Percentiles rank a stretch among this genome's conserved stretches.
phyloP scores from a whole-genome alignment of 371 early-diverging fungal species.

The Mortierella sp. region DNA sequence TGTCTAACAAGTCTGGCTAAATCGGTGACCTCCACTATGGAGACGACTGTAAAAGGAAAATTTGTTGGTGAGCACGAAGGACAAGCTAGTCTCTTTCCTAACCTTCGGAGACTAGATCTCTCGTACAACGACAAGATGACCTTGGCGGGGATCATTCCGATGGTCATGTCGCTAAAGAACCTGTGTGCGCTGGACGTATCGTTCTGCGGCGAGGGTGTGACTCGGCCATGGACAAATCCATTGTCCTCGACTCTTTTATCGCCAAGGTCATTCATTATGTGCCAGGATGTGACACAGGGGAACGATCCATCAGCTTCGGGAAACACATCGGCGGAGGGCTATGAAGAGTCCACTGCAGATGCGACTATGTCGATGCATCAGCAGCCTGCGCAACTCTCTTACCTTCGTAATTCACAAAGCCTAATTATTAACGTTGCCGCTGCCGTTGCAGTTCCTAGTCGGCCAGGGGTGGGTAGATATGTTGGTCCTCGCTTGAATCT shows the following conservation, averaged over 20 bases:
- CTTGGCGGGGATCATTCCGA: slow-evolving; percentile 35
- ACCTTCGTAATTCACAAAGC: slow-evolving; percentile 1
- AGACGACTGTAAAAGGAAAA: slow-evolving; percentile 22
- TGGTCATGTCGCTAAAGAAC: slow-evolving; percentile 40
- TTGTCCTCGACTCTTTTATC: background rate
- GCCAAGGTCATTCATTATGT: slow-evolving; percentile 14
- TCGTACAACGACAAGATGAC: slow-evolving; percentile 49
- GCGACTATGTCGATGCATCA: background rate
- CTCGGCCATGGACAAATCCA: slow-evolving; percentile 25
- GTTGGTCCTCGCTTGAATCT: slow-evolving; percentile 29
- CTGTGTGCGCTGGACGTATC: slow-evolving; percentile 49
- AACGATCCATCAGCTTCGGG: background rate
- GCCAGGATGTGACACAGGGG: background rate
- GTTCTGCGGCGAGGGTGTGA: slow-evolving; percentile 48
- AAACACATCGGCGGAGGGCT: too few species aligned
- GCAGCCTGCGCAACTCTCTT: background rate
- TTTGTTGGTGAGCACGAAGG: slow-evolving; percentile 6
- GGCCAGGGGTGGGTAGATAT: slow-evolving; percentile 30
- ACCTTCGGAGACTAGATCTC: slow-evolving; percentile 38
- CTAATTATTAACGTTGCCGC: background rate
- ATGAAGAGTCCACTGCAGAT: too few species aligned
- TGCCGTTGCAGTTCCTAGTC: slow-evolving; percentile 11
- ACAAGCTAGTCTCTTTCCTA: slow-evolving; percentile 18
- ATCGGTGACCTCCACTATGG: background rate
- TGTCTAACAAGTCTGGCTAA: slow-evolving; percentile 26